phyloP scores from a whole-genome alignment of 225 moss, liverwort and hornwort species.

The Antitrichia curtipendula region DNA sequence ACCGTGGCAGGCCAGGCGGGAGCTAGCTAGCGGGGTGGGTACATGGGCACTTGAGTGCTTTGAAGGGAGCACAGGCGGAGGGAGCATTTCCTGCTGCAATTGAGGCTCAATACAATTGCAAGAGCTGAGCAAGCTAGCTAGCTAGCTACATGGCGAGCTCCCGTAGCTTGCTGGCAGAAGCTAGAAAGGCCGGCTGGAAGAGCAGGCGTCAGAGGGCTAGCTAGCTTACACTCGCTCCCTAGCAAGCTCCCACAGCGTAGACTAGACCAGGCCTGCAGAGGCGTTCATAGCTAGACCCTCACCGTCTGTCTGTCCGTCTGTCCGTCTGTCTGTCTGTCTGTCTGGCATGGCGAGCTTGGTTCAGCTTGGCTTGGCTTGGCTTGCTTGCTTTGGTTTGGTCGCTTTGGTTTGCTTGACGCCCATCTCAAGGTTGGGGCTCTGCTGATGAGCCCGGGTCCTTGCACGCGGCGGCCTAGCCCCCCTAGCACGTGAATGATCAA shows the following conservation, averaged over 20 bases:
- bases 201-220: not conserved
- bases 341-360: not conserved
- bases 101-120: not conserved
- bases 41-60: conserved; percentile 15
- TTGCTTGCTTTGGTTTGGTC: not conserved
- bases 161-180: not conserved
- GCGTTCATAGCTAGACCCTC: not conserved
- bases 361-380: not conserved
- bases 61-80: not conserved
- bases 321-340: not conserved
- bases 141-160: not conserved
- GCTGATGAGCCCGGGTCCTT: not conserved
- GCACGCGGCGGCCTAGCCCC: conserved; percentile 7
- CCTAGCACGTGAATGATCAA: conserved; percentile 35
- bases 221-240: not conserved
- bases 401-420: not conserved
- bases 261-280: not conserved
- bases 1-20: conserved; percentile 1
- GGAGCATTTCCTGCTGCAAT: not conserved
- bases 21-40: not conserved
- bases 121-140: not conserved
- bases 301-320: not conserved
- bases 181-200: not conserved
- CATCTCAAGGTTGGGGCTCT: conserved; percentile 9
- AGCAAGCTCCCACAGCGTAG: not conserved